phyloP scores from a whole-genome alignment of 352 stramenopile species.

The Phytophthora europaea region DNA sequence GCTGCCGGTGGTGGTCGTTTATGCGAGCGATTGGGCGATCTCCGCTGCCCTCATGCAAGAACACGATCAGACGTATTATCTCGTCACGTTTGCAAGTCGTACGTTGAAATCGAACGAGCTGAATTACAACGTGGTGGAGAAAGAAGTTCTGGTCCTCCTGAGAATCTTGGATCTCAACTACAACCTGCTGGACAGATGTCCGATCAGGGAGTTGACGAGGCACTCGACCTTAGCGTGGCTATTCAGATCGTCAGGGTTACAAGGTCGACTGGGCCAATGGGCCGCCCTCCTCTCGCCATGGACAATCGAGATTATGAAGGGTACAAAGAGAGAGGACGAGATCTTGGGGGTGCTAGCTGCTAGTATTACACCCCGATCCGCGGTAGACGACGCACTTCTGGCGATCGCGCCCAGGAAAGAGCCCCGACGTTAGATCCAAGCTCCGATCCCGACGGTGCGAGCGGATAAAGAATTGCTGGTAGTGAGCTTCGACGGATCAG shows the following conservation, averaged over 20 bases:
- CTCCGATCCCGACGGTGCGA: neutral
- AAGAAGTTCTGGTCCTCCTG: conserved; percentile 5
- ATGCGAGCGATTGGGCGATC: conserved; percentile 26
- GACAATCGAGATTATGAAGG: neutral
- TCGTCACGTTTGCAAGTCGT: conserved; percentile 13
- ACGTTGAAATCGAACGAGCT: conserved; percentile 22
- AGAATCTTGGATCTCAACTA: conserved; percentile 9
- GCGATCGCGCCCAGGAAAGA: neutral
- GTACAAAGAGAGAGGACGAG: neutral
- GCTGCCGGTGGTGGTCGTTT: conserved; percentile 16
- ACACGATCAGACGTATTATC: conserved; percentile 13
- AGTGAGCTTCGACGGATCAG: conserved; percentile 4
- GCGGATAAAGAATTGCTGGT: neutral
- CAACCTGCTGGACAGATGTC: neutral
- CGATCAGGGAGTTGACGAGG: conserved; percentile 1
- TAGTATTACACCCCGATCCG: neutral
- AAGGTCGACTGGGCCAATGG: conserved; percentile 5
- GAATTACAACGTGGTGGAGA: conserved; percentile 12
- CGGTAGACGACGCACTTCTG: neutral
- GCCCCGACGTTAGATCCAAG: neutral
- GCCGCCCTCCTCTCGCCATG: neutral
- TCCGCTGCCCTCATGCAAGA: conserved; percentile 8
- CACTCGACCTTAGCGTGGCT: conserved; percentile 11
- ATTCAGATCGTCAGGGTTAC: neutral
- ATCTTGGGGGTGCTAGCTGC: neutral